Percentiles rank a stretch among this genome's conserved stretches.
Evolutionary conservation across 1,139 yeast species (phyloP).

Genomic region (Debaryomyces subglobosus): DNA sequence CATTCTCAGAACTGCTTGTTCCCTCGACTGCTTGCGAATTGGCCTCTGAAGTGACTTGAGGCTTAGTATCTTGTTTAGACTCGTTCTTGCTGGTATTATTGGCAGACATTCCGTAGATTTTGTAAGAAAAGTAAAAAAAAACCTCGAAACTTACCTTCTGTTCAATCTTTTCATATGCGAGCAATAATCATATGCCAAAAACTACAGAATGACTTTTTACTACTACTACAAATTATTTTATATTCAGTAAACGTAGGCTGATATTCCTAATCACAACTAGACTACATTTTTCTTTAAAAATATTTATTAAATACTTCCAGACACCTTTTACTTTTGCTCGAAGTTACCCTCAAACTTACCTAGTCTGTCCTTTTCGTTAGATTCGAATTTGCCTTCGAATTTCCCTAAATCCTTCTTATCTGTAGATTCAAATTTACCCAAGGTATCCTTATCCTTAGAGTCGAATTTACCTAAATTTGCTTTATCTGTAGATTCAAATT

Average conservation of each 20-base stretch:
- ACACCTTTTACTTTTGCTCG: neutral
- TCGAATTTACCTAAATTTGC: conserved; percentile 21
- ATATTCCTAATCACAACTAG: neutral
- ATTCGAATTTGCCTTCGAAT: conserved; percentile 16
- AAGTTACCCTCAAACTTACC: neutral
- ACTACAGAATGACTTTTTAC: neutral
- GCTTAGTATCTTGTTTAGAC: neutral
- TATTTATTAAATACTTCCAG: neutral
- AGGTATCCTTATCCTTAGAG: conserved; percentile 19
- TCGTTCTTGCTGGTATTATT: neutral
- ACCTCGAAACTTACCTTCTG: neutral
- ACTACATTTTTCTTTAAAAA: neutral
- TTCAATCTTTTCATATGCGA: neutral
- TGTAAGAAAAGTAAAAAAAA: neutral
- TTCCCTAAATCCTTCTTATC: conserved; percentile 14
- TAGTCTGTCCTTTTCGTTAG: neutral
- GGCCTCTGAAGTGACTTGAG: neutral
- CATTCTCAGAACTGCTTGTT: conserved; percentile 15
- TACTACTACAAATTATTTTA: neutral
- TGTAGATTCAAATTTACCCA: conserved; percentile 18
- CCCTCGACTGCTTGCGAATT: neutral
- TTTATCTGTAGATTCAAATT: conserved; percentile 20
- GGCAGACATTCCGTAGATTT: neutral
- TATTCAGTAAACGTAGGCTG: neutral
- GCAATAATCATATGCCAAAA: conserved; percentile 5